phyloP scores from a whole-genome alignment of 2,329 filamentous ascomycete genomes.

The Fusarium mundagurra region DNA sequence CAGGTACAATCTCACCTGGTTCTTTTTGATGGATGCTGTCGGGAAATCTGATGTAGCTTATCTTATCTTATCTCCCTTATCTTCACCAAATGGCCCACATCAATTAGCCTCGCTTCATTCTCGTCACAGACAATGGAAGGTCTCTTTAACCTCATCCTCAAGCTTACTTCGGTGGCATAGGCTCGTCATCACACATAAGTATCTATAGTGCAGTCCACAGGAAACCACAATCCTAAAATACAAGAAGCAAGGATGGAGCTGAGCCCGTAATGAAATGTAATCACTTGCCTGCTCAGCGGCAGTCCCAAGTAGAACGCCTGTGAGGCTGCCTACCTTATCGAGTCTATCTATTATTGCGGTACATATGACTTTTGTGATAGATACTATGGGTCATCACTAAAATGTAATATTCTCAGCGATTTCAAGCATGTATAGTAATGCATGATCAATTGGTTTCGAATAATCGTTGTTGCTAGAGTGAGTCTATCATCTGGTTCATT shows the following conservation, averaged over 20 bases:
- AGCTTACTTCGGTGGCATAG: neutral
- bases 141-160: neutral
- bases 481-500: neutral
- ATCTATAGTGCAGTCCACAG: accelerated
- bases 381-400: accelerated
- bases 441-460: neutral
- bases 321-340: too few species aligned
- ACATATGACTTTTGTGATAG: too few species aligned
- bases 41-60: neutral
- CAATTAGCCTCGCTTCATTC: too few species aligned
- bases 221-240: neutral
- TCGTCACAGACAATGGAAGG: neutral
- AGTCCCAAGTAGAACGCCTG: neutral
- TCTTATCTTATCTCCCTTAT: neutral
- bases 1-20: neutral
- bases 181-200: neutral
- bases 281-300: neutral
- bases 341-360: too few species aligned
- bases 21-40: neutral
- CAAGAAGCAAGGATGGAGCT: too few species aligned
- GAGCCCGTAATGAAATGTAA: neutral
- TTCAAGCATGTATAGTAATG: neutral
- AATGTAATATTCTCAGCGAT: neutral
- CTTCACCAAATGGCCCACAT: neutral
- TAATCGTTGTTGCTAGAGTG: neutral